Base-by-base conservation (phyloP, 176 grass and related monocot species). In the Rhipidocladum racemiflorum region DNA sequence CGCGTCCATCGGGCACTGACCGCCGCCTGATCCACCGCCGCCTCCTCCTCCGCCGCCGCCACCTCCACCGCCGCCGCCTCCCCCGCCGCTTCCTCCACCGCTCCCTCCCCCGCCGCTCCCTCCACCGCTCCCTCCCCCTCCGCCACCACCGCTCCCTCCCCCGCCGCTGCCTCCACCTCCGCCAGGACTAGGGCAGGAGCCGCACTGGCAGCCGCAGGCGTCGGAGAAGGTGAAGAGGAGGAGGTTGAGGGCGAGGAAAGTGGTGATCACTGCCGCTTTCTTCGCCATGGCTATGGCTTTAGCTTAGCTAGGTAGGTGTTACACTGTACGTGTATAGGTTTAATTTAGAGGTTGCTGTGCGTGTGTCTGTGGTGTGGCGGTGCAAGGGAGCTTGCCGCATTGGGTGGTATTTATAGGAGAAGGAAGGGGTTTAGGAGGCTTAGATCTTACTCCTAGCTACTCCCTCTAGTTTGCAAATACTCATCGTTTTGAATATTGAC, bases 1-100 rank as follows among this genome's bases (percentile, higher is more conserved):
- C 9, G 90, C 61, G 68, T 96, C 80, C 1, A 93, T 74, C 5
- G 94, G 94, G 89, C 94, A 97, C 25, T 43, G 46, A 0, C 50
- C 63, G 0, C 35, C n/a, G 5, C 7, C 55, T 0, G n/a, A 40
- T 0, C 45, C 9, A 0, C 69, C n/a, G 0, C 77, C 15, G 0
- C 44, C 4, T 0, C 82, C 28, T 0, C 55, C 10, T 0, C 75
- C 5, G 0, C 80, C 49, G 5, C 27, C 25, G 0, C 71, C 49
- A 0, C 64, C 36, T 0, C 76, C 28, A 0, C 55, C 16, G 1
- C 71, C 8, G 0, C 44, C 4, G 0, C 82, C 28, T 0, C 55
- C 10, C 0, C 74, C 5, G 0, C 34, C 21, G 0, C 76, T 24
- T 0, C 69, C 16, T 0, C 74, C 29, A 0, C 55, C 16, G 3